Percentiles rank a stretch among this genome's conserved stretches.
Conservation (phyloP, 2,329 filamentous ascomycete species). For the Microdochium trichocladiopsis region DNA sequence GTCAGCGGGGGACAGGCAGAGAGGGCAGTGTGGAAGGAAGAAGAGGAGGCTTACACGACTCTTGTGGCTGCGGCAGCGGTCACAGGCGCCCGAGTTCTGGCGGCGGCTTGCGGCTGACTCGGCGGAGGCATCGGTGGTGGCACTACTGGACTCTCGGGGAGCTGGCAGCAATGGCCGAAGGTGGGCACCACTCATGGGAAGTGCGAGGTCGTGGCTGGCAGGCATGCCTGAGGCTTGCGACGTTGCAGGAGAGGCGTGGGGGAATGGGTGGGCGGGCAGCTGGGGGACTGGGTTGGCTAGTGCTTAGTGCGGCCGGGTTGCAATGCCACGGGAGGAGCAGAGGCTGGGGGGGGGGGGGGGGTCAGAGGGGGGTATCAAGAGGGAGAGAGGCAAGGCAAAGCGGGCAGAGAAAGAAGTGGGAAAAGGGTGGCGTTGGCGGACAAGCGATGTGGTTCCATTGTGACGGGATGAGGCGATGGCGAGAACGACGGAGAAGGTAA, state of each 20-base stretch:
- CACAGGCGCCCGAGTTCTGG: not conserved
- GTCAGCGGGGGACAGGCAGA: not conserved
- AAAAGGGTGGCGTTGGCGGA: not conserved
- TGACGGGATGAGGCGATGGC: not conserved
- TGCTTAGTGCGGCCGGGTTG: not conserved
- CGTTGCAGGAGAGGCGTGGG: too few species aligned
- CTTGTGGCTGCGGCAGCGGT: not conserved
- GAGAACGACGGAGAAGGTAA: not conserved
- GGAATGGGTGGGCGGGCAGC: not conserved
- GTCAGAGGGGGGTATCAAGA: too few species aligned
- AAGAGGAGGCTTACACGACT: not conserved
- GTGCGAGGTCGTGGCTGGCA: not conserved
- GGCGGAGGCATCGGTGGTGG: too few species aligned
- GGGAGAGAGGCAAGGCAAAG: too few species aligned
- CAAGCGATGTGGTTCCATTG: not conserved
- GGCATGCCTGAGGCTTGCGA: not conserved
- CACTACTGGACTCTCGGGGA: not conserved
- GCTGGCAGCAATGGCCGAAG: not conserved
- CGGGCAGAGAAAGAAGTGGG: too few species aligned
- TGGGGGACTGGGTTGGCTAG: not conserved
- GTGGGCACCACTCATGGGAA: not conserved
- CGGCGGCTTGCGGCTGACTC: not conserved
- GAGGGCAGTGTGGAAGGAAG: not conserved
- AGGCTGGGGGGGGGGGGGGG: too few species aligned
- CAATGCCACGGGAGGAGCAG: too few species aligned